These are phyloP conservation scores for Nicotiana undulata DNA, from an alignment of 257 asterid species.

Conservation along the genomic window DNA sequence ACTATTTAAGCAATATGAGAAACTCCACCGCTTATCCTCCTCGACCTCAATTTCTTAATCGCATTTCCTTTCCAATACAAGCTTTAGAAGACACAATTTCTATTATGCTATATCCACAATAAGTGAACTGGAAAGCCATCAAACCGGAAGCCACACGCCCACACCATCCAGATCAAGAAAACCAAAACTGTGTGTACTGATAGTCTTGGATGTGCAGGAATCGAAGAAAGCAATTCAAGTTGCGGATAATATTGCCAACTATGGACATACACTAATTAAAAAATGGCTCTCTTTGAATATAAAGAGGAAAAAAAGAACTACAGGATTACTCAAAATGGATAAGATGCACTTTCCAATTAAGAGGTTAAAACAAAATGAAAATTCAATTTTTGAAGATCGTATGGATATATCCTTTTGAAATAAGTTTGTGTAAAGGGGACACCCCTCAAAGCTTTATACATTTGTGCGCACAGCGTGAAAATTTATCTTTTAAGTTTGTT, in stretches of 20 bases:
- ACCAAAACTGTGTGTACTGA: too few species aligned
- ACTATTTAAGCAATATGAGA: background rate
- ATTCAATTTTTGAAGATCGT: background rate
- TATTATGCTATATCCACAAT: background rate
- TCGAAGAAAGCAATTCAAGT: background rate
- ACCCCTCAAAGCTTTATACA: background rate
- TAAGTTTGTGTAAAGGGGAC: background rate
- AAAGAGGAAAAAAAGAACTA: background rate
- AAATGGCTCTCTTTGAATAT: background rate
- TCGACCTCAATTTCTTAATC: background rate
- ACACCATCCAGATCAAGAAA: too few species aligned
- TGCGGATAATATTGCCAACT: too few species aligned
- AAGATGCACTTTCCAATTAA: background rate
- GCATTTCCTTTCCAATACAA: background rate
- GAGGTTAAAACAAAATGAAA: background rate
- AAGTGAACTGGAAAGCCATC: background rate
- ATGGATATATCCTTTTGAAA: background rate
- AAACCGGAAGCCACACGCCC: background rate
- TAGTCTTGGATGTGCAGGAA: background rate
- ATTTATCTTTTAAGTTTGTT: background rate
- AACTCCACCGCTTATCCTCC: background rate
- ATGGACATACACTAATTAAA: background rate
- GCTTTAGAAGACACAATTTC: background rate
- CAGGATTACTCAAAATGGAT: background rate
- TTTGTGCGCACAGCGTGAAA: background rate